Percentiles rank a stretch among this genome's conserved stretches.
Evolutionary conservation across 768 basidiomycete species (phyloP).

Genomic region (Russula griseocarnosa): DNA sequence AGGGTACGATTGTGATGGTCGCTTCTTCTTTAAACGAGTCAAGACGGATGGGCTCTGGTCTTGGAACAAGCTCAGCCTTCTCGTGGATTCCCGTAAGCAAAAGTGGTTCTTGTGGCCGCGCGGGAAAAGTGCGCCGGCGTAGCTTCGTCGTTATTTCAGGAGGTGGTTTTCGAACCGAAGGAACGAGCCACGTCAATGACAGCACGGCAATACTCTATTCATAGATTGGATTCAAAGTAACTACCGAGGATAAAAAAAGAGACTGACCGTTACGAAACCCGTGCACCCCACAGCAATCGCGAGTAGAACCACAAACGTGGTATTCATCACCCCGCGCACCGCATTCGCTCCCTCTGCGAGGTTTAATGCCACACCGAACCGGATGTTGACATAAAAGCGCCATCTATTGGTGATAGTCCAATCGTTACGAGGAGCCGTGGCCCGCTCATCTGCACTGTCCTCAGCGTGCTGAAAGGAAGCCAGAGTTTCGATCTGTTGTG

Average conservation of each 20-base stretch:
- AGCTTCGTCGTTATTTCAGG: constrained; percentile 8
- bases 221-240: neutral
- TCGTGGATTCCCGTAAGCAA: neutral
- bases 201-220: constrained; percentile 21
- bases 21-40: constrained; percentile 22
- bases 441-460: constrained; percentile 14
- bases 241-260: neutral
- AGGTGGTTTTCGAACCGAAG: constrained; percentile 1
- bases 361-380: constrained; percentile 18
- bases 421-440: neutral
- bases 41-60: constrained; percentile 11
- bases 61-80: neutral
- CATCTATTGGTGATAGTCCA: neutral
- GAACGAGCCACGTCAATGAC: constrained; percentile 21
- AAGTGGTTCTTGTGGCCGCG: neutral
- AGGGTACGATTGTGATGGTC: neutral
- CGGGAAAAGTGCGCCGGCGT: neutral
- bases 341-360: constrained; percentile 14
- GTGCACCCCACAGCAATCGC: constrained; percentile 17
- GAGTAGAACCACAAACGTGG: constrained; percentile 5
- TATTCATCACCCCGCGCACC: constrained; percentile 1
- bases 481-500: constrained; percentile 10
- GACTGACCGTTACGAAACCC: constrained; percentile 24
- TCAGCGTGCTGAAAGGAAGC: constrained; percentile 11
- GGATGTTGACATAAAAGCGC: constrained; percentile 23